Evolutionary conservation across 2,329 filamentous ascomycete species (phyloP), one percentile per base, ranked within the genome.

Genomic region (Aspergillus fructus): DNA sequence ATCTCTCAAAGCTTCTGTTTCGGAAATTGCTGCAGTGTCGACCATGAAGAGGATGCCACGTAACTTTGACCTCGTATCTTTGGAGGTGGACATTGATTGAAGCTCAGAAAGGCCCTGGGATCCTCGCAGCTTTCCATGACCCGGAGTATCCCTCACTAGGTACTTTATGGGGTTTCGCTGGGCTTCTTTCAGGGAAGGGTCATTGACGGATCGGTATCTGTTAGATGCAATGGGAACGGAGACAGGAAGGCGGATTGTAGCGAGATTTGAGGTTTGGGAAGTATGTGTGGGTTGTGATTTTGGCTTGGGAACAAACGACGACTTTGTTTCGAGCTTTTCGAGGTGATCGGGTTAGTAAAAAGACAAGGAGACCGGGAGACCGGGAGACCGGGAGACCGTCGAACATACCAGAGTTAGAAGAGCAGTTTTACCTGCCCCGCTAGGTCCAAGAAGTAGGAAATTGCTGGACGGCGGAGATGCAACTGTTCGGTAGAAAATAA

Each of bases 91-190:
- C 69, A 73, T 74, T 17, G 66, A 59, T 17, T 67, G 62, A 37
- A 78, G 67, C 49, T 72, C 70, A 19, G 79, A 69, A 51, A 80
- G 71, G 19, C 75, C 73, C 58, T 86, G 76, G 13, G 78, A 80
- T 66, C 86, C 83, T 59, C 94, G 90, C 58, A 99, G 85, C 78
- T 99, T 99, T 67, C 91, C 92, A 78, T 99, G 94, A 40, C 94
- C 94, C 0, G 94, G 94, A 1, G 93, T 97, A 77, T 99, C 94
- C 53, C 67, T 72, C 13, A 79, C 53, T 5, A 70, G 64, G 60
- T 78, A 79, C 33, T 65, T 68, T 51, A 73, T 65, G 15, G 71
- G 71, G 42, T 74, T 73, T 19, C 66, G 68, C 17, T 70, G 60
- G 8, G 68, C 63, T 41, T 78, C 75, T 69, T 90, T 78, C 34